These are phyloP conservation scores for Cercospora beticola DNA, from an alignment of 2,329 filamentous ascomycete species.

Conservation along the genomic window DNA sequence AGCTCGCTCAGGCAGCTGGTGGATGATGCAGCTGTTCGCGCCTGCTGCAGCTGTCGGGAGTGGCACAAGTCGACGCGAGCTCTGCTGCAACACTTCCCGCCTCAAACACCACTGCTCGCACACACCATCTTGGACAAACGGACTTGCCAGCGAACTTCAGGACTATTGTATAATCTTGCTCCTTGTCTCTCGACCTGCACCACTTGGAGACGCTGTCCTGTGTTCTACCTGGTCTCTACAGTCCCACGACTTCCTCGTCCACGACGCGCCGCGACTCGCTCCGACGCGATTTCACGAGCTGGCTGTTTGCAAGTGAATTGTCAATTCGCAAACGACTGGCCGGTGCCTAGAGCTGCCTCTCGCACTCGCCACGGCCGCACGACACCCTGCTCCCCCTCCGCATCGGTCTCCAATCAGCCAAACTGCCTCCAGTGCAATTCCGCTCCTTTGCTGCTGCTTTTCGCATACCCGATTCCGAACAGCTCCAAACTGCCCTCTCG, in stretches of 20 bases:
- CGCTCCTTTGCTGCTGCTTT: conserved; percentile 21
- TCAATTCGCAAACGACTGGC: not conserved
- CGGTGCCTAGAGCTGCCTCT: conserved; percentile 14
- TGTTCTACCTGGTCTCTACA: not conserved
- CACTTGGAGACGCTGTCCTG: not conserved
- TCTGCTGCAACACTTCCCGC: not conserved
- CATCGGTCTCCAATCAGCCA: conserved; percentile 18
- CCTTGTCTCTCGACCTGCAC: not conserved
- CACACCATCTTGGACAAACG: not conserved
- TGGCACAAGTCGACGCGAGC: conserved; percentile 13
- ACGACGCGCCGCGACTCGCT: conserved; percentile 7
- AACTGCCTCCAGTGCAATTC: conserved; percentile 20
- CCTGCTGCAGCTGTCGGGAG: conserved; percentile 6
- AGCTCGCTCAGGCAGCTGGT: conserved; percentile 16
- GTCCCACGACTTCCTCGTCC: conserved; percentile 7
- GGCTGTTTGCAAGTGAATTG: conserved; percentile 1
- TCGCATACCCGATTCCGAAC: conserved; percentile 1
- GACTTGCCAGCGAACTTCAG: not conserved
- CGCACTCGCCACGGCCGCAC: conserved; percentile 7
- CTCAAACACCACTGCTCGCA: not conserved
- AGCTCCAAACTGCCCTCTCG: conserved; percentile 8
- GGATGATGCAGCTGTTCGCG: conserved; percentile 21
- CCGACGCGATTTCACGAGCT: conserved; percentile 12
- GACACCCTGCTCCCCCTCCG: conserved; percentile 14
- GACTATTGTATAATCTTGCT: not conserved